A percentile compares a stretch with the other conserved stretches of the same genome.
Evolutionary conservation across 495 filamentous ascomycete species (phyloP).

Genomic region (Filosporella fistucella): DNA sequence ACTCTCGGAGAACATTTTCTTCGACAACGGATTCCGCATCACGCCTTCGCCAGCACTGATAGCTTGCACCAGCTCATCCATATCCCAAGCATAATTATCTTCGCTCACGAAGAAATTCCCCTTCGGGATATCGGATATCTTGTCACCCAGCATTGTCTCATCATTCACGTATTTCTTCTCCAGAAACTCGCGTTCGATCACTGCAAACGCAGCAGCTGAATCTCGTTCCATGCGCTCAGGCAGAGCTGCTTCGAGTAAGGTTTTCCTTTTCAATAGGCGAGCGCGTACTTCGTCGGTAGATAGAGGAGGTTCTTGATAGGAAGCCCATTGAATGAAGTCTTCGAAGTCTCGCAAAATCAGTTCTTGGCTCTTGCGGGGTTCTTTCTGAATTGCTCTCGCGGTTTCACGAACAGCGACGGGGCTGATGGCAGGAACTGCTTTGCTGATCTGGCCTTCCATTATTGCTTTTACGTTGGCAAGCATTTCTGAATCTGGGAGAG

Average conservation of each 20-base stretch:
- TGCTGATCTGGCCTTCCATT: background rate
- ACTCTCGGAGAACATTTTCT: conserved; percentile 23
- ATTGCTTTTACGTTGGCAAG: background rate
- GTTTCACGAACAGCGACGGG: background rate
- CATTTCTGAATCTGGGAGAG: background rate
- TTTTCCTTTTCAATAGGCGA: background rate
- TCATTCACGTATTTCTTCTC: conserved; percentile 25
- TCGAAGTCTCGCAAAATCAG: background rate
- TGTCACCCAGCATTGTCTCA: conserved; percentile 28
- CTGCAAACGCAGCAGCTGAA: background rate
- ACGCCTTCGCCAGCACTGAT: conserved; percentile 15
- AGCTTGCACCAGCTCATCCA: conserved; percentile 29
- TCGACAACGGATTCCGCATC: conserved; percentile 31
- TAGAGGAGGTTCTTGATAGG: background rate
- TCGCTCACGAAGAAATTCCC: conserved; percentile 24
- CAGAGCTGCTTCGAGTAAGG: background rate
- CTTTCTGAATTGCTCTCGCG: background rate
- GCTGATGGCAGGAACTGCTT: background rate
- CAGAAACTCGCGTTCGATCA: conserved; percentile 23
- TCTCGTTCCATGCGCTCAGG: background rate
- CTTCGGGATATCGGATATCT: conserved; percentile 23
- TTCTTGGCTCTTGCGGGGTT: background rate
- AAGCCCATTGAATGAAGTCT: background rate
- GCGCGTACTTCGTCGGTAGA: background rate
- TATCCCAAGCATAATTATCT: conserved; percentile 38